Percentiles rank a stretch among this genome's conserved stretches.
These are phyloP conservation scores for Mycena alexandri DNA, from an alignment of 768 basidiomycete genomes.

Conservation along the genomic window DNA sequence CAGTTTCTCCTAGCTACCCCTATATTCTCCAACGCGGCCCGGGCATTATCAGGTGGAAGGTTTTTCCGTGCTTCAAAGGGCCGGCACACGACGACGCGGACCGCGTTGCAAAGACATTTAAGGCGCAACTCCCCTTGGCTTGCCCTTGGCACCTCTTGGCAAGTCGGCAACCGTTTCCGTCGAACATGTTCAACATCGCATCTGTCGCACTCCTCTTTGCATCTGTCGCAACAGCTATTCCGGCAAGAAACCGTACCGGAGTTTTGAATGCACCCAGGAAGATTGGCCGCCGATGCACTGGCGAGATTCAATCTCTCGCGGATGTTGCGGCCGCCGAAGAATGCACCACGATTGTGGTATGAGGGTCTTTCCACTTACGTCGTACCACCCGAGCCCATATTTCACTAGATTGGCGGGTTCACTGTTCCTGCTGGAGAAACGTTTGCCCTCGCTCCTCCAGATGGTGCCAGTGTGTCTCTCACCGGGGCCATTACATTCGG, in stretches of 20 bases:
- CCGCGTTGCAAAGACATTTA: not conserved
- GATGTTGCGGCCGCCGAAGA: conserved; percentile 37
- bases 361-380: not conserved
- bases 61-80: no score
- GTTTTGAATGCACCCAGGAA: conserved; percentile 36
- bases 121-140: not conserved
- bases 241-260: conserved; percentile 17
- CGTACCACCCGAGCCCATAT: not conserved
- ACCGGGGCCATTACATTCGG: conserved; percentile 31
- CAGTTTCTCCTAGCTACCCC: no score
- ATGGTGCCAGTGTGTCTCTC: conserved; percentile 32
- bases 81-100: no score
- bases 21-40: no score
- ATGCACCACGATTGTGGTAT: conserved; percentile 38
- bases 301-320: conserved; percentile 34
- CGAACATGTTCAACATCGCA: not conserved
- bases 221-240: conserved; percentile 10
- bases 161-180: not conserved
- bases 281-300: conserved; percentile 39
- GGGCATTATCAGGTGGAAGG: no score
- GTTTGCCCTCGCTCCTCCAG: conserved; percentile 28
- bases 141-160: conserved; percentile 9
- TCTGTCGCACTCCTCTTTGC: conserved; percentile 2
- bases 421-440: conserved; percentile 37
- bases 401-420: conserved; percentile 35